Conservation (phyloP, 148 eudicot species). For the Fallopia convolvulus region DNA sequence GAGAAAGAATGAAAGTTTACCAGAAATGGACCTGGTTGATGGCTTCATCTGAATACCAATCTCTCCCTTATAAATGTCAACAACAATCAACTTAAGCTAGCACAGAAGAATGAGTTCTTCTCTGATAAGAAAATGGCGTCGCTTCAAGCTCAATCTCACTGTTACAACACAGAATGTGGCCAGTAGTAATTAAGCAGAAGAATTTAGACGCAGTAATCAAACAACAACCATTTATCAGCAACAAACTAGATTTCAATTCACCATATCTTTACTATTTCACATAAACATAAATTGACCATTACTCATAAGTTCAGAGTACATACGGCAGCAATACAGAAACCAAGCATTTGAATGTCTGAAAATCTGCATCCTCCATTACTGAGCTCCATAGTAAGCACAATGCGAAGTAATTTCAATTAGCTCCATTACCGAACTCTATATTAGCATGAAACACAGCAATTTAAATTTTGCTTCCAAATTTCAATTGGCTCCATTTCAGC, state of each 20-base stretch:
- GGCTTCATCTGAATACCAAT: slow-evolving; percentile 82
- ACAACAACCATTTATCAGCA: not conserved
- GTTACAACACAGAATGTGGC: not conserved
- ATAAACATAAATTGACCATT: not conserved
- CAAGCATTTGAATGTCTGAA: slow-evolving; percentile 44
- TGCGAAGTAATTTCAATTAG: slow-evolving; percentile 57
- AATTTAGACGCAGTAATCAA: not conserved
- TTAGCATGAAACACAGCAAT: not conserved
- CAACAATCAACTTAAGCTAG: slow-evolving; percentile 46
- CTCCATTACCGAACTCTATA: not conserved
- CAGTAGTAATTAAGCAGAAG: not conserved
- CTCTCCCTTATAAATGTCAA: slow-evolving; percentile 74
- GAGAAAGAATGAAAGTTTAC: not conserved
- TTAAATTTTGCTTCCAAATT: slow-evolving; percentile 46
- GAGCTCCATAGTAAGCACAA: slow-evolving; percentile 31
- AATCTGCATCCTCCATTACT: too few relatives aligned
- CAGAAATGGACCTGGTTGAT: slow-evolving; percentile 27
- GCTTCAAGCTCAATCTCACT: slow-evolving; percentile 40
- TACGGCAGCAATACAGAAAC: slow-evolving; percentile 28
- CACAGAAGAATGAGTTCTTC: slow-evolving; percentile 60
- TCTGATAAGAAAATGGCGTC: slow-evolving; percentile 84
- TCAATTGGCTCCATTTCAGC: slow-evolving; percentile 97
- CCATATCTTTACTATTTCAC: not conserved
- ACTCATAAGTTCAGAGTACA: not conserved
- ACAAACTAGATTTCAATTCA: not conserved